Evolutionary conservation across 2,329 filamentous ascomycete species (phyloP), one percentile per base, ranked within the genome.

Genomic region (Penicillium aurantiogriseum): DNA sequence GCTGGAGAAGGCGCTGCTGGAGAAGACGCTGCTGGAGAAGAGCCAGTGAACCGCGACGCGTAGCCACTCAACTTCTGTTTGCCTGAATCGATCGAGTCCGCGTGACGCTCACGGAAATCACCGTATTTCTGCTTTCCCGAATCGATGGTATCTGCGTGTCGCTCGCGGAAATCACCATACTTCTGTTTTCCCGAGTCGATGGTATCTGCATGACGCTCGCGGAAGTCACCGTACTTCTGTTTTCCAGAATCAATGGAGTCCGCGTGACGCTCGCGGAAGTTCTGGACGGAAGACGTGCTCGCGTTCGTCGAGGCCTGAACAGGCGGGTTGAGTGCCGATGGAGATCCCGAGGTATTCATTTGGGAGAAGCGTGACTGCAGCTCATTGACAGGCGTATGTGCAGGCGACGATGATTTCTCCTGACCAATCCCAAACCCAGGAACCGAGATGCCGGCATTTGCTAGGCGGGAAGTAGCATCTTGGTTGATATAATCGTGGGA

Each of bases 361-460:
- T 78, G 81, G 29, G 81, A 79, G 72, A 91, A 91, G 35, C 87
- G 83, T 25, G 85, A 84, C 68, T 90, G 88, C 0, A 93, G 77
- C 67, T 89, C 86, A 62, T 80, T 84, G 56, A 91, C 74, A 44
- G 87, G 85, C 7, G 68, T 62, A 29, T 56, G 50, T 17, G 56
- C 60, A 15, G 64, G 70, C 59, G 66, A 54, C 31, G 19, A 57
- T 7, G 55, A 63, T 75, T 46, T 69, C 33, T 57, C 57, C 51
- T 64, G 63, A 5, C 85, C 87, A 59, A 96, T 95, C 5, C 89
- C 89, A 4, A 96, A 79, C 0, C 83, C 88, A 0, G 91, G 88
- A 0, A 96, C 90, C 0, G 87, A 89, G 6, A 96, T 81, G 1
- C 92, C 92, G 1, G 90, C 87, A 38, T 85, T 83, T 11, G 87